Evolutionary conservation across 1,284 basidiomycete species (phyloP).

Genomic region (Malassezia pachydermatis): DNA sequence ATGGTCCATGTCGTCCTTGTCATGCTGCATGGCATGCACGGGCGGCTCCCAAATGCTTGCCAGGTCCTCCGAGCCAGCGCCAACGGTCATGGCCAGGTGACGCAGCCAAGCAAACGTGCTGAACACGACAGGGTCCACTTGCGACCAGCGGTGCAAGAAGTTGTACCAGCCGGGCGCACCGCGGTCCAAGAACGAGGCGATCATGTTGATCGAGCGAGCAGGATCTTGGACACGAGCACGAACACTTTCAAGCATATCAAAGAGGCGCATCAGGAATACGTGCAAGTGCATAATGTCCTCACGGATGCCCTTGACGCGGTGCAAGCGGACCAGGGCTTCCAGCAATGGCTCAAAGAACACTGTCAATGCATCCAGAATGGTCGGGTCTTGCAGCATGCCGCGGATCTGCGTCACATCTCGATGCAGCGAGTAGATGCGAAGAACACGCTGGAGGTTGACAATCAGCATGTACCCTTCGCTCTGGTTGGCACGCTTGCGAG

Average conservation of each 20-base stretch:
- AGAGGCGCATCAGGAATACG: constrained; percentile 23
- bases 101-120: constrained; percentile 43
- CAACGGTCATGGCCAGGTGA: constrained; percentile 34
- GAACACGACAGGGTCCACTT: constrained; percentile 27
- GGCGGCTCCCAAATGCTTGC: constrained; percentile 32
- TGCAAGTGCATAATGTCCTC: constrained; percentile 25
- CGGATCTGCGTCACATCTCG: constrained; percentile 42
- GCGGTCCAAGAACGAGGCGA: constrained; percentile 39
- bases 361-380: constrained; percentile 28
- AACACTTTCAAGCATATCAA: constrained; percentile 37
- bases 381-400: constrained; percentile 34
- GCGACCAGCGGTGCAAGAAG: constrained; percentile 27
- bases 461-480: constrained; percentile 36
- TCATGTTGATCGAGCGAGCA: constrained; percentile 27
- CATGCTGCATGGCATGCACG: constrained; percentile 10
- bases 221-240: constrained; percentile 41
- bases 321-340: constrained; percentile 31
- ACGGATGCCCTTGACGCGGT: constrained; percentile 31
- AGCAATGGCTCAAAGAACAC: constrained; percentile 36
- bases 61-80: constrained; percentile 32
- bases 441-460: constrained; percentile 29
- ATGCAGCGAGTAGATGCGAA: constrained; percentile 37
- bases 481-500: constrained; percentile 31
- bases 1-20: constrained; percentile 17
- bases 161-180: constrained; percentile 30